phyloP scores from a whole-genome alignment of 2,329 filamentous ascomycete genomes.

The Fusarium udum region DNA sequence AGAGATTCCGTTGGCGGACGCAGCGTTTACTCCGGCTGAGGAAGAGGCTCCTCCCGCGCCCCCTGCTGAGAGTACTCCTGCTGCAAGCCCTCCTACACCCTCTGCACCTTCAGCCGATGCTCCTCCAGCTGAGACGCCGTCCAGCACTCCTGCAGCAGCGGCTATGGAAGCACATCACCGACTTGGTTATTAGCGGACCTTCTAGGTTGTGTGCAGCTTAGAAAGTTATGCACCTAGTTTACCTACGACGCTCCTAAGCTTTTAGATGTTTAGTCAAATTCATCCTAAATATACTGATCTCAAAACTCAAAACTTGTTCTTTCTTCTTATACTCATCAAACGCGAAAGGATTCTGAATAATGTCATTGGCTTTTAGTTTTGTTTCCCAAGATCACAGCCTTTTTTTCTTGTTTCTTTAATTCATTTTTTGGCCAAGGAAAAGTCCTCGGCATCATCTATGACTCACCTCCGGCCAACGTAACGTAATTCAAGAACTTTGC shows the following conservation, averaged over 20 bases:
- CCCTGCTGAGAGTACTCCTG: conserved; percentile 6
- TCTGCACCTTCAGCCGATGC: not conserved
- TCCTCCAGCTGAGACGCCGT: not conserved
- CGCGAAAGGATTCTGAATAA: too few relatives aligned
- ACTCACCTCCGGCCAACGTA: accelerated
- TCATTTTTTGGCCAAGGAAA: not conserved
- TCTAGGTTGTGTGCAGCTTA: not conserved
- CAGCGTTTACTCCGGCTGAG: conserved; percentile 33
- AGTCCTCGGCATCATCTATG: not conserved
- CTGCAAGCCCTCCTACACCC: not conserved
- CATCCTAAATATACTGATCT: not conserved
- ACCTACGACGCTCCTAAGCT: accelerated
- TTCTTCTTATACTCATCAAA: not conserved
- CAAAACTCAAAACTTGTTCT: not conserved
- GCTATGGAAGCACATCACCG: not conserved
- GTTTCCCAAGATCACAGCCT: not conserved
- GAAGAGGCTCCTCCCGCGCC: conserved; percentile 13
- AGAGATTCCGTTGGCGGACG: conserved; percentile 31
- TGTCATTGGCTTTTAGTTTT: accelerated
- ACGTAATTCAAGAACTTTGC: too few relatives aligned
- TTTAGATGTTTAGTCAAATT: not conserved
- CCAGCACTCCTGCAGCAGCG: not conserved
- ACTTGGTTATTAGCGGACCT: not conserved
- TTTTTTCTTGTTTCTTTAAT: not conserved
- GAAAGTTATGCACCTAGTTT: not conserved